Conservation (phyloP, 768 basidiomycete genomes). For the Leccinum boreale region DNA sequence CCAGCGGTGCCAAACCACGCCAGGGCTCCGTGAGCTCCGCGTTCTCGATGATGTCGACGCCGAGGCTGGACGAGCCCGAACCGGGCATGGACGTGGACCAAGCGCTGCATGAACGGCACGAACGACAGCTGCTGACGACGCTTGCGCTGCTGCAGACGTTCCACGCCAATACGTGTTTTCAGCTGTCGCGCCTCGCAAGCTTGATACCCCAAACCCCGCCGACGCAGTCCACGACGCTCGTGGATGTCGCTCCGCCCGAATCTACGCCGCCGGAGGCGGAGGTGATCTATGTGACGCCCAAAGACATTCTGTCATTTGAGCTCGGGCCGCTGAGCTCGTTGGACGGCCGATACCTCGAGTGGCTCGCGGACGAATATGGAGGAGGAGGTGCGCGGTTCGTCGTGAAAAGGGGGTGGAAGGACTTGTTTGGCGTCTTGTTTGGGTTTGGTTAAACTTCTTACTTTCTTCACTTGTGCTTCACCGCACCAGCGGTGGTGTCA, state of each 20-base stretch:
- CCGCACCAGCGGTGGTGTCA: too few relatives aligned
- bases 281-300: constrained; percentile 50
- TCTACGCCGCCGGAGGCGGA: constrained; percentile 15
- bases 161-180: constrained; percentile 60
- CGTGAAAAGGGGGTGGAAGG: constrained; percentile 46
- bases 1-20: constrained; percentile 26
- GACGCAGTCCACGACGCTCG: background rate
- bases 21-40: constrained; percentile 32
- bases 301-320: constrained; percentile 65
- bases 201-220: constrained; percentile 17
- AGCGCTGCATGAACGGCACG: constrained; percentile 26
- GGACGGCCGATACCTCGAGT: constrained; percentile 75
- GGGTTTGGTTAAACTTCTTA: constrained; percentile 34
- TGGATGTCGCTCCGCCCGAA: background rate
- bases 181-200: constrained; percentile 43
- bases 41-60: constrained; percentile 14
- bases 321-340: constrained; percentile 68
- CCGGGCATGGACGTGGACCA: constrained; percentile 9
- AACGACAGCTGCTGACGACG: constrained; percentile 42
- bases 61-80: constrained; percentile 29
- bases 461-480: background rate
- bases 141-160: constrained; percentile 65
- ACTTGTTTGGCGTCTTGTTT: constrained; percentile 42
- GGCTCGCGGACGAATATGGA: constrained; percentile 68
- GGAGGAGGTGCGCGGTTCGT: constrained; percentile 39